A percentile compares a stretch with the other conserved stretches of the same genome.
Conservation (phyloP, 1,139 yeast genomes). For the Pichia sp. region DNA sequence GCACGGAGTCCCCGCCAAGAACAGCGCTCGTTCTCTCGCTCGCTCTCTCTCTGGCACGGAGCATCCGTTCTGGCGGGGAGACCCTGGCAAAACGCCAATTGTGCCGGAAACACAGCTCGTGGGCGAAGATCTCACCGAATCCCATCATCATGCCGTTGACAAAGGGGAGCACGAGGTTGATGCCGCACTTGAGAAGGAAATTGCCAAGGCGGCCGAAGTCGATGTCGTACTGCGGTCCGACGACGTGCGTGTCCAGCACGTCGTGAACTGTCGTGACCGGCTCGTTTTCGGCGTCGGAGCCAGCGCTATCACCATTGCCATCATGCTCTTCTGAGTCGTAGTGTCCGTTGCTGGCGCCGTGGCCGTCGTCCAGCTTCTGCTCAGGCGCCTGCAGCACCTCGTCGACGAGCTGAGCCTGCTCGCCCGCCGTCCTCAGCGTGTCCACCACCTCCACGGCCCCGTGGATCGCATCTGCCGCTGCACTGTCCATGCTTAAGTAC, state of each 20-base stretch:
- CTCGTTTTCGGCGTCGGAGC: no score
- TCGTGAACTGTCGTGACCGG: background rate
- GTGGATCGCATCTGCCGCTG: constrained; percentile 1
- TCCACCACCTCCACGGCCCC: constrained; percentile 3
- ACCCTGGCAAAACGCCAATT: constrained; percentile 77
- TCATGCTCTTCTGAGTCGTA: background rate
- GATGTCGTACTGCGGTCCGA: constrained; percentile 2
- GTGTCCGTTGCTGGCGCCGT: background rate
- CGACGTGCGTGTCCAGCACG: background rate
- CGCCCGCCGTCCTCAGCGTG: background rate
- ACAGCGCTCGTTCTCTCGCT: background rate
- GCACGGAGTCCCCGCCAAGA: background rate
- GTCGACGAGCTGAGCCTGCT: background rate
- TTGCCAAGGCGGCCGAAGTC: constrained; percentile 4
- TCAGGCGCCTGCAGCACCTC: background rate
- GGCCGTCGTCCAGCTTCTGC: background rate
- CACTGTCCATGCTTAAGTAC: background rate
- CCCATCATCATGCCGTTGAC: constrained; percentile 95
- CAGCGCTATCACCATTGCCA: no score
- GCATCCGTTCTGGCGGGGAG: constrained; percentile 13
- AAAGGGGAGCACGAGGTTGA: constrained; percentile 80
- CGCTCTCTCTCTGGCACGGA: background rate
- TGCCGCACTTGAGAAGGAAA: constrained; percentile 44
- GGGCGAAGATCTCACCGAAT: constrained; percentile 92
- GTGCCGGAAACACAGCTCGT: constrained; percentile 79